Conservation (phyloP, 257 asterid genomes). For the Salvia rosmarinus region DNA sequence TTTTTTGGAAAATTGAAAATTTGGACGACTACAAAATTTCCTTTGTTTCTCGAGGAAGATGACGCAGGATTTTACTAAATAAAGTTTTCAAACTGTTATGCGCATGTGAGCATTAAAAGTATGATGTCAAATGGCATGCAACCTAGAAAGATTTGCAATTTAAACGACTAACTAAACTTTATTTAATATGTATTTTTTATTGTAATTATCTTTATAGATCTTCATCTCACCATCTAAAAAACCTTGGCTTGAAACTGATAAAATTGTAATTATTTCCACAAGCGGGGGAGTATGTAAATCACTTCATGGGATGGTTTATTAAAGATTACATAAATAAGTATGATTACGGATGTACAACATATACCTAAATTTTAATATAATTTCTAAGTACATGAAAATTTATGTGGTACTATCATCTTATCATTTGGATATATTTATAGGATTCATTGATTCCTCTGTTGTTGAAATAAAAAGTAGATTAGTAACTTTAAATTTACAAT, state of each 20-base stretch:
- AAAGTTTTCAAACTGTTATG: neutral
- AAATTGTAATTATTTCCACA: neutral
- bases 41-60: neutral
- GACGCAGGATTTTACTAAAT: neutral
- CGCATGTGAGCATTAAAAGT: neutral
- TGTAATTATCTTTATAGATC: neutral
- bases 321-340: too few species aligned
- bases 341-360: too few species aligned
- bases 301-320: neutral
- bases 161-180: neutral
- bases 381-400: too few species aligned
- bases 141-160: neutral
- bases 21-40: neutral
- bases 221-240: neutral
- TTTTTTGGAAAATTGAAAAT: too few species aligned
- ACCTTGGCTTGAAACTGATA: neutral
- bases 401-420: too few species aligned
- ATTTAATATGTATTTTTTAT: neutral
- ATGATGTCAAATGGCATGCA: neutral
- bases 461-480: too few species aligned
- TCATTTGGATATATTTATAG: too few species aligned
- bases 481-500: too few species aligned
- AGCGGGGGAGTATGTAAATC: neutral
- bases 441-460: too few species aligned
- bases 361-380: neutral